These are phyloP conservation scores for Fusarium incarnatum DNA, from an alignment of 2,329 filamentous ascomycete genomes.

Conservation along the genomic window DNA sequence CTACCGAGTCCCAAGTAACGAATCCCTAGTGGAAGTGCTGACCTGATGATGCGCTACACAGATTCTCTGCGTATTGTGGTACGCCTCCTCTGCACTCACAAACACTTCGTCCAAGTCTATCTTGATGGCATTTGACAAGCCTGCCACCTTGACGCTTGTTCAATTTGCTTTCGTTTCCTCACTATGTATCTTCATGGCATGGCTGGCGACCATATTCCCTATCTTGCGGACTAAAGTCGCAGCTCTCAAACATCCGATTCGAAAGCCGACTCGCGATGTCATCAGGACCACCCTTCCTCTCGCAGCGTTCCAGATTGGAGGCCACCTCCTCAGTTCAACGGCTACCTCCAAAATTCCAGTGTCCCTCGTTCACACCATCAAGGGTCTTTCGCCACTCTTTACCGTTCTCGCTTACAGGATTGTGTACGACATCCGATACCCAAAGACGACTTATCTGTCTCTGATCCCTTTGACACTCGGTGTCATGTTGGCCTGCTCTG, in stretches of 20 bases:
- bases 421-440: conserved; percentile 89
- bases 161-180: conserved; percentile 94
- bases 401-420: conserved; percentile 94
- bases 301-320: conserved; percentile 91
- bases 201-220: conserved; percentile 79
- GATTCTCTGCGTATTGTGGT: conserved; percentile 91
- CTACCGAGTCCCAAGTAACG: conserved; percentile 20
- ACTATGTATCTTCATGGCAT: conserved; percentile 85
- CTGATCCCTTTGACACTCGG: conserved; percentile 91
- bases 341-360: conserved; percentile 96
- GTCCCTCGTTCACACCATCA: conserved; percentile 97
- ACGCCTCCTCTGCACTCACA: conserved; percentile 92
- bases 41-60: conserved; percentile 57
- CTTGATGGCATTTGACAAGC: conserved; percentile 88
- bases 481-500: conserved; percentile 96
- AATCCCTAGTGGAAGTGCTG: conserved; percentile 29
- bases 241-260: conserved; percentile 85
- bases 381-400: conserved; percentile 94
- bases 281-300: conserved; percentile 90
- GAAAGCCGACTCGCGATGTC: conserved; percentile 82
- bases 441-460: conserved; percentile 85
- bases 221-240: conserved; percentile 77
- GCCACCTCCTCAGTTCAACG: conserved; percentile 92
- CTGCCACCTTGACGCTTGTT: conserved; percentile 88
- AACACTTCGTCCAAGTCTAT: conserved; percentile 99